phyloP scores from a whole-genome alignment of 140 eudicot genomes.

The Erigeron philadelphicus region DNA sequence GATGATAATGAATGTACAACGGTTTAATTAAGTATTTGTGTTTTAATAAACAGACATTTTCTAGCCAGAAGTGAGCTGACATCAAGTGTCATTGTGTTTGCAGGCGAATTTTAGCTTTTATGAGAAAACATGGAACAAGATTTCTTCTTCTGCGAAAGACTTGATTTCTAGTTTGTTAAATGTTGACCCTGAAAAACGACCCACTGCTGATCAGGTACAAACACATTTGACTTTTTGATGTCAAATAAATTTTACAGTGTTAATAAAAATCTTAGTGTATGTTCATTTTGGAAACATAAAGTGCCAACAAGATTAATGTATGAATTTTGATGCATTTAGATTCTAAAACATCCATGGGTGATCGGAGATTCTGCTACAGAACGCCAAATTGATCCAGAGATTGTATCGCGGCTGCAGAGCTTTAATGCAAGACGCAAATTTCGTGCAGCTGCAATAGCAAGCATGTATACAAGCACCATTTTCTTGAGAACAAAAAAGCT shows the following conservation, averaged over 20 bases:
- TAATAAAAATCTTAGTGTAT: not conserved
- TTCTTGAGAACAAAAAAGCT: slow-evolving; percentile 70
- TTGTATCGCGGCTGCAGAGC: slow-evolving; percentile 66
- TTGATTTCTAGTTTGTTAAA: slow-evolving; percentile 57
- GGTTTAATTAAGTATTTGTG: not conserved
- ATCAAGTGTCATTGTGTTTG: not conserved
- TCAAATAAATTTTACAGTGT: not conserved
- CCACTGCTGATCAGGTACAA: slow-evolving; percentile 62
- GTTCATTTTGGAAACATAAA: not conserved
- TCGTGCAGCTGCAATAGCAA: slow-evolving; percentile 73
- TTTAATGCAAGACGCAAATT: slow-evolving; percentile 69
- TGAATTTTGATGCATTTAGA: slow-evolving; percentile 30
- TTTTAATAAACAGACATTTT: not conserved
- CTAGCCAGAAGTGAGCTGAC: not conserved
- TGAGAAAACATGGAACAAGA: slow-evolving; percentile 83
- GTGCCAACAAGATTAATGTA: not conserved
- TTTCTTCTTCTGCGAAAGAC: slow-evolving; percentile 74
- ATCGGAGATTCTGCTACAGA: slow-evolving; percentile 70
- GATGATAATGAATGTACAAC: slow-evolving; percentile 63
- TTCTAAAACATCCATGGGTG: slow-evolving; percentile 80
- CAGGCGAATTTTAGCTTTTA: slow-evolving; percentile 77
- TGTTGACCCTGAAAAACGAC: slow-evolving; percentile 62
- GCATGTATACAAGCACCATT: slow-evolving; percentile 64
- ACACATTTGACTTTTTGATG: not conserved
- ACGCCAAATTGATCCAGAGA: slow-evolving; percentile 72